Conservation (phyloP, 495 filamentous ascomycete species). For the Penicillium coprophilum region DNA sequence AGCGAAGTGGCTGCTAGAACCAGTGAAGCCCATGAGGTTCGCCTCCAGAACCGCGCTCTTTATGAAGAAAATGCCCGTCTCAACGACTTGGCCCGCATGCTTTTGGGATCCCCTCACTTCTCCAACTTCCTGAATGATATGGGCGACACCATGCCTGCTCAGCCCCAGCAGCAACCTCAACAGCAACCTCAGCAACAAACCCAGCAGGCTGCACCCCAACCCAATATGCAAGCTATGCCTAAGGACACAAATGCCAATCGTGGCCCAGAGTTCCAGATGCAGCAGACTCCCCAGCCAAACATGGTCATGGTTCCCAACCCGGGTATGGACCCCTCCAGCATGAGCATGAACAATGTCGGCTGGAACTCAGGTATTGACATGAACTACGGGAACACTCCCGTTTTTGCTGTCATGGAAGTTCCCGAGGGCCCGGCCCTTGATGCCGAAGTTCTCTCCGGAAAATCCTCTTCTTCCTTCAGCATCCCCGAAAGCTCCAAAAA, state of each 20-base stretch:
- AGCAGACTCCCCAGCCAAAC: slow-evolving; percentile 61
- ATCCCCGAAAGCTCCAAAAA: slow-evolving; percentile 46
- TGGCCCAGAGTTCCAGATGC: slow-evolving; percentile 53
- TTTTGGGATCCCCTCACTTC: slow-evolving; percentile 85
- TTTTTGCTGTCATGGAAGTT: slow-evolving; percentile 76
- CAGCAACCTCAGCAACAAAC: slow-evolving; percentile 43
- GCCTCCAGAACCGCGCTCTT: slow-evolving; percentile 68
- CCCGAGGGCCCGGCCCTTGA: slow-evolving; percentile 69
- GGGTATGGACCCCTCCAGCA: slow-evolving; percentile 62
- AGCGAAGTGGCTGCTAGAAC: slow-evolving; percentile 71
- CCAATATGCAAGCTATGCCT: slow-evolving; percentile 28
- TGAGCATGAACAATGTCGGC: slow-evolving; percentile 53
- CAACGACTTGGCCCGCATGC: slow-evolving; percentile 73
- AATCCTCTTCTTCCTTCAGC: slow-evolving; percentile 54
- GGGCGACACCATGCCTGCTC: slow-evolving; percentile 49
- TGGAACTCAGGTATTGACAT: slow-evolving; percentile 57
- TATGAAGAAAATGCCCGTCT: slow-evolving; percentile 78
- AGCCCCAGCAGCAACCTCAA: slow-evolving; percentile 36
- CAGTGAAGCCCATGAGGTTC: slow-evolving; percentile 69
- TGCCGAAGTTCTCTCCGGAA: slow-evolving; percentile 62
- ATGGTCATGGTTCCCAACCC: slow-evolving; percentile 77
- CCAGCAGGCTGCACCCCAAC: slow-evolving; percentile 24
- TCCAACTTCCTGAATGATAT: slow-evolving; percentile 76
- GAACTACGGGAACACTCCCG: slow-evolving; percentile 66
- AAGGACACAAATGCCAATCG: slow-evolving; percentile 67